Conservation (phyloP, 2,329 filamentous ascomycete species). For the Diaporthe sp. region DNA sequence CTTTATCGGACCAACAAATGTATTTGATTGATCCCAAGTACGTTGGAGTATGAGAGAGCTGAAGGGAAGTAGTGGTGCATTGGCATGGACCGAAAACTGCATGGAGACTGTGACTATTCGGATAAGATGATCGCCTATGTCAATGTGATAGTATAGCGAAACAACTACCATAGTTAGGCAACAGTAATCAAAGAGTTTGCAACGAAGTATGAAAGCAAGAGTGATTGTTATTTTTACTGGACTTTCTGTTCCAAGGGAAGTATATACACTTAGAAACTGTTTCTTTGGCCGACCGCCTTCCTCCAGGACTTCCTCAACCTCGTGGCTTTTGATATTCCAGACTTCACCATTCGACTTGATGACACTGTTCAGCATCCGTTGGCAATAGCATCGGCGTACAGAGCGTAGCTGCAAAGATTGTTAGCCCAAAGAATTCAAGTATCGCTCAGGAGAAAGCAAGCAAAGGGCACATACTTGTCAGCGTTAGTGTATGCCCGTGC, state of each 20-base stretch:
- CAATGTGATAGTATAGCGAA: no score
- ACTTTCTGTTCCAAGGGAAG: neutral
- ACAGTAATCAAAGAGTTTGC: neutral
- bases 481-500: neutral
- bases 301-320: neutral
- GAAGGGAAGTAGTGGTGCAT: no score
- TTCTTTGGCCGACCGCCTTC: no score
- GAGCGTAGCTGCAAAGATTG: constrained; percentile 9
- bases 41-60: no score
- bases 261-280: neutral
- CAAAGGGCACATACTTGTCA: constrained; percentile 8
- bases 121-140: no score
- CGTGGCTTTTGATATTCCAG: neutral
- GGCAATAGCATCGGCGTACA: constrained; percentile 22
- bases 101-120: no score
- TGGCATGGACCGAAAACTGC: no score
- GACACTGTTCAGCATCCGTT: neutral
- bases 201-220: neutral
- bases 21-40: no score
- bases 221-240: no score
- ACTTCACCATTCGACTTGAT: no score
- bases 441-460: neutral
- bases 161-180: neutral
- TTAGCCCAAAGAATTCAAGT: neutral
- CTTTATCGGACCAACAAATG: no score